These are phyloP conservation scores for baker's yeast (Saccharomyces cerevisiae) DNA, from an alignment of 805 yeast species.

Conservation along the genomic window DNA sequence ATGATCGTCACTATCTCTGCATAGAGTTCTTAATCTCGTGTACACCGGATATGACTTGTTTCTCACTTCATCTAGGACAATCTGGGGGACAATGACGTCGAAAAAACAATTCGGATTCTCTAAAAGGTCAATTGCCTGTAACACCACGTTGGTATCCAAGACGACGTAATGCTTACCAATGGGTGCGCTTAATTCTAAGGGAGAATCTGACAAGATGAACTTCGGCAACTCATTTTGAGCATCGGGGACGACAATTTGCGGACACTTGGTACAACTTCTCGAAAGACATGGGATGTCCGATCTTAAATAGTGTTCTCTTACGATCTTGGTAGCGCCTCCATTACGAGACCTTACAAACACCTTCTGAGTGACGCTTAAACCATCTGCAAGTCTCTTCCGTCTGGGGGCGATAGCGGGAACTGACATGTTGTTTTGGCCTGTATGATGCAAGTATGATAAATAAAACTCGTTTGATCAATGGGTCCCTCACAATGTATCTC, in stretches of 20 bases:
- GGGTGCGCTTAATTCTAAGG: conserved; percentile 38
- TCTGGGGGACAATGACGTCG: conserved; percentile 92
- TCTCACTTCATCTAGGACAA: conserved; percentile 87
- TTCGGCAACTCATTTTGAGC: conserved; percentile 59
- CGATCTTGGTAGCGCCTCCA: conserved; percentile 81
- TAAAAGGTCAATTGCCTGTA: conserved; percentile 82
- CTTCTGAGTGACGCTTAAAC: conserved; percentile 67
- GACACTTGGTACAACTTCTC: conserved; percentile 56
- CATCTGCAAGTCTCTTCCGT: conserved; percentile 42
- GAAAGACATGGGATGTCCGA: conserved; percentile 90
- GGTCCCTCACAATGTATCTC: not conserved
- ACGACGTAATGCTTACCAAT: conserved; percentile 74
- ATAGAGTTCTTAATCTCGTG: conserved; percentile 68
- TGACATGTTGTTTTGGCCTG: conserved; percentile 8
- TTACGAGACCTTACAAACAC: conserved; percentile 86
- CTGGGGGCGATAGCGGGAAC: conserved; percentile 10
- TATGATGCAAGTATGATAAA: not conserved
- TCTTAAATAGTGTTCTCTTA: conserved; percentile 88
- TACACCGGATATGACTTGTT: conserved; percentile 83
- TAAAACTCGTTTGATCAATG: too few relatives aligned
- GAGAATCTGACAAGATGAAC: conserved; percentile 57
- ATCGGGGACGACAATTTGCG: conserved; percentile 43
- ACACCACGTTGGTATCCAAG: conserved; percentile 78
- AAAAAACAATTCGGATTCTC: conserved; percentile 70
- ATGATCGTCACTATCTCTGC: conserved; percentile 46